phyloP scores from a whole-genome alignment of 306 rosid genomes.

The Heteromeles arbutifolia region DNA sequence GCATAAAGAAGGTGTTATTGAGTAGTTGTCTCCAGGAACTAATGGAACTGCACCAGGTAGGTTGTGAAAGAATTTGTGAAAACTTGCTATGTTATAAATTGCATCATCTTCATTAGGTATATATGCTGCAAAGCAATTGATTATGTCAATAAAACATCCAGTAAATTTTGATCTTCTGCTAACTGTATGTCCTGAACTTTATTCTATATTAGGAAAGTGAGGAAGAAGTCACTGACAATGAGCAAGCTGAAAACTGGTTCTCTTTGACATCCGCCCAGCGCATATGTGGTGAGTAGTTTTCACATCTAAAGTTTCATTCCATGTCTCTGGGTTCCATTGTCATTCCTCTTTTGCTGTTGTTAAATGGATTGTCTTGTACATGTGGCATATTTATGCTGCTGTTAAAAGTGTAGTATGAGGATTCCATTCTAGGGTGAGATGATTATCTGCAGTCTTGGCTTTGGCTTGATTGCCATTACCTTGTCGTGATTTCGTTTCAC shows the following conservation, averaged over 20 bases:
- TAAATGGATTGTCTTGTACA: neutral
- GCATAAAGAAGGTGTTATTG: slow-evolving; percentile 94
- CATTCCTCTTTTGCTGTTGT: neutral
- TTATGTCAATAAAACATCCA: neutral
- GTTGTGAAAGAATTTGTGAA: neutral
- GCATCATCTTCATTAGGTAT: neutral
- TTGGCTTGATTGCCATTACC: neutral
- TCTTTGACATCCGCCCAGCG: slow-evolving; percentile 96
- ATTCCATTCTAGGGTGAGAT: neutral
- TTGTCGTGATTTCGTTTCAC: neutral
- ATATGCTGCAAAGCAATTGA: neutral
- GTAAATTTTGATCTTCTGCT: slow-evolving; percentile 5
- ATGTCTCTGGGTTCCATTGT: slow-evolving; percentile 14
- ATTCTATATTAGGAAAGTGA: slow-evolving; percentile 71
- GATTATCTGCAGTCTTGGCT: neutral
- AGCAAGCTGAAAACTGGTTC: slow-evolving; percentile 99
- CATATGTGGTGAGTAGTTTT: slow-evolving; percentile 73
- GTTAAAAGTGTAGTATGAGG: neutral
- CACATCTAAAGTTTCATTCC: slow-evolving; percentile 10
- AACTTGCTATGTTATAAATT: neutral
- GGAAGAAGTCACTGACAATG: slow-evolving; percentile 97
- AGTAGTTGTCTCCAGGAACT: slow-evolving; percentile 98
- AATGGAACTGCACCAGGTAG: slow-evolving; percentile 99
- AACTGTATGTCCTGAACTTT: slow-evolving; percentile 4
- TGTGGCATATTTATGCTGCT: neutral